Percentiles rank a stretch among this genome's conserved stretches.
phyloP scores from a whole-genome alignment of 306 rosid species.

The Calophaca sinica region DNA sequence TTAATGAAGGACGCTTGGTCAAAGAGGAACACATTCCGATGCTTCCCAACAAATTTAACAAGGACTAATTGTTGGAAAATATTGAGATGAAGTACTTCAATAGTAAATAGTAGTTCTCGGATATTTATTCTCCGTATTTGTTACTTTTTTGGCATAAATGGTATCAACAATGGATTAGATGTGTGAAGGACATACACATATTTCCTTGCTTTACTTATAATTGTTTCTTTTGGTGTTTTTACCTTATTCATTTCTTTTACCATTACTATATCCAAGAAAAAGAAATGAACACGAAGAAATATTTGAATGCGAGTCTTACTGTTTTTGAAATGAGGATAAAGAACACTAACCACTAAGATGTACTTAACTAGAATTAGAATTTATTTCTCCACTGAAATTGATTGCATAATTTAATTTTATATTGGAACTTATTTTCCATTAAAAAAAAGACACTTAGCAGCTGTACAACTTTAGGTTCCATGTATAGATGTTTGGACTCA shows the following conservation, averaged over 20 bases:
- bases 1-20: background rate
- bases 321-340: too few species aligned
- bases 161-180: background rate
- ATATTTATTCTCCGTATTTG: too few species aligned
- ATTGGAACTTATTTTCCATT: too few species aligned
- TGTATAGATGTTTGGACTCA: too few species aligned
- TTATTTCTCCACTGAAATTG: too few species aligned
- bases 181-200: background rate
- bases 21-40: background rate
- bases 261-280: background rate
- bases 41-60: constrained; percentile 14
- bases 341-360: too few species aligned
- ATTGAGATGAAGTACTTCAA: background rate
- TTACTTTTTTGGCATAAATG: too few species aligned
- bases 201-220: background rate
- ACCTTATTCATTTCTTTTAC: background rate
- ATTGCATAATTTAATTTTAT: too few species aligned
- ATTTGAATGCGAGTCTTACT: background rate
- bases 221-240: background rate
- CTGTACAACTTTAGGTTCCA: too few species aligned
- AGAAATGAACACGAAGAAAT: background rate
- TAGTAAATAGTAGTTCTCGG: background rate
- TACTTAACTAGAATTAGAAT: too few species aligned
- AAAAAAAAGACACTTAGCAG: too few species aligned
- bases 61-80: background rate